Evolutionary conservation across 768 basidiomycete species (phyloP), one percentile per base, ranked within the genome.

Genomic region (Phallus indusiatus): DNA sequence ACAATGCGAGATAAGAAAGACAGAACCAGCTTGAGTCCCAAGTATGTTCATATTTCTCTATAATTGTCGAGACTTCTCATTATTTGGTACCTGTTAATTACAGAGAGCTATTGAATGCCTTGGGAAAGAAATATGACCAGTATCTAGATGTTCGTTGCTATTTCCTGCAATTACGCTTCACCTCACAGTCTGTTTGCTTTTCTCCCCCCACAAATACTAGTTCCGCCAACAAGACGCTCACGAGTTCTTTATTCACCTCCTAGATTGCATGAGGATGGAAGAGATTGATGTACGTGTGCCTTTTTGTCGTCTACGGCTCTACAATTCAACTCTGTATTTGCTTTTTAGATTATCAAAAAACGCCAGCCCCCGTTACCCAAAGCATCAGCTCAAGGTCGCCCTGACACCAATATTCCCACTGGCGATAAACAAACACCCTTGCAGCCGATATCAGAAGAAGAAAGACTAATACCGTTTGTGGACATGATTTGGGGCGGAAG

Each of bases 181-280:
- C 28, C 7, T 28, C 28, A 28, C 28, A 28, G 28, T 28, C 7
- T 28, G 28, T 28, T 28, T 42, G 42, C 42, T 42, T 22, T 22
- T 35, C 24, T 11, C 16, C 5, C 34, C 18, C 18, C 10, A 16
- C 16, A 37, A 37, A 10, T 12, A 11, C 12, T 51, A 71, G 67
- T 94, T 94, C 69, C 84, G 88, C 8, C 94, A 98, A 70, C 94
- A 96, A 70, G 94, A 98, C 67, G 91, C 94, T 21, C 94, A 96
- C 69, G 94, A 98, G 73, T 86, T 95, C 62, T 72, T 97, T 22
- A 79, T 90, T 35, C 93, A 94, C 63, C 75, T 97, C 60, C 75
- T 96, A 42, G 94, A 96, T 69, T 88, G 85, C 18, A 88, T 94
- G 79, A 82, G 90, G 55, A 94, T 94, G 91, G 94, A 97, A 69